Evolutionary conservation across 805 yeast genomes (phyloP), one percentile per base, ranked within the genome.

Genomic region (Kuraishia borneana): DNA sequence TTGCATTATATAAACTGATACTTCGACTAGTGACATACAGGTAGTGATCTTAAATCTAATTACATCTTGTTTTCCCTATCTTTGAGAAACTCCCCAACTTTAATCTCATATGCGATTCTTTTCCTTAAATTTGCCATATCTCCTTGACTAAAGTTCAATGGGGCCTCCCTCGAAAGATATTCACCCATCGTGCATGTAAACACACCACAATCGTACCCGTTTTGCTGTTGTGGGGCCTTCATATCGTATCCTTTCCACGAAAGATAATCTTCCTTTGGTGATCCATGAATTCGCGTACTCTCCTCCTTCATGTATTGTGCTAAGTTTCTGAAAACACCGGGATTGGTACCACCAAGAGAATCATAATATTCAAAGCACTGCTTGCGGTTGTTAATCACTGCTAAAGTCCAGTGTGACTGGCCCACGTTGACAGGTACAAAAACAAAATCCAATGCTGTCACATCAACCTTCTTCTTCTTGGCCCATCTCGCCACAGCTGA

Each of bases 171-270:
- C 0, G 88, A 58, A 28, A 84, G 45, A 31, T 68, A 76, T 32
- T 74, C 69, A 1, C 83, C 83, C 31, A 76, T 79, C 36, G 87
- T 73, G 53, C 96, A 81, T 2, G 94, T 71, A 49, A 88, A 92
- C 2, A 89, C 94, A 6, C 98, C 98, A 61, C 98, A 92, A 54
- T 92, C 98, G 44, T 53, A 83, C 0, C 96, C 96, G 50, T 92
- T 92, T 19, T 66, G 61, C 51, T 92, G 98, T 43, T 79, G 83
- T 1, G 98, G 97, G 29, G 88, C 39, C 26, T 45, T 46, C 36
- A 49, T 44, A 14, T 41, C 50, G 20, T 42, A 37, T 18, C 43
- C 39, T 21, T 44, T 47, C 34, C 51, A 59, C 2, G 31, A 35
- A n/a, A 43, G 37, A 32, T 44, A 58, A 33, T 57, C 46, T n/a